A percentile compares a stretch with the other conserved stretches of the same genome.
phyloP scores from a whole-genome alignment of 139 green algal genomes.

The Tetradesmus lagerheimii region DNA sequence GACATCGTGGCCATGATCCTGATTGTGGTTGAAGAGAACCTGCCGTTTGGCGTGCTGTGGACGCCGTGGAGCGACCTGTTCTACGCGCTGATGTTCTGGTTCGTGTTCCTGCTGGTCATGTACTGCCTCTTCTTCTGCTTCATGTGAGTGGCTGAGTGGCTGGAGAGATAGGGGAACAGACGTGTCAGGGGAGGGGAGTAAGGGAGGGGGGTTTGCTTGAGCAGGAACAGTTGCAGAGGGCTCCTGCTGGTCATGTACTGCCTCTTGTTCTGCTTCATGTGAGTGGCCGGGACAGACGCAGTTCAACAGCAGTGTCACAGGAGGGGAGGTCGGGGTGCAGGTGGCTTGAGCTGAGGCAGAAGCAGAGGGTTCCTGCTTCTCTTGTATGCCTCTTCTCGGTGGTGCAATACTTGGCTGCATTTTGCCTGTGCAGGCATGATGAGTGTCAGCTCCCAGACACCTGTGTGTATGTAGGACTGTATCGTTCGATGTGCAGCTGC shows the following conservation, averaged over 20 bases:
- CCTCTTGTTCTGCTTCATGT: neutral
- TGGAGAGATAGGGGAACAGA: neutral
- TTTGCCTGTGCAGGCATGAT: no score
- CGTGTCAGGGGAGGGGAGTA: neutral
- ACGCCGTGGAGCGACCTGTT: constrained; percentile 69
- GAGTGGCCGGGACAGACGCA: neutral
- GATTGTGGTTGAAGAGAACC: constrained; percentile 74
- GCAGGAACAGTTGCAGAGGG: neutral
- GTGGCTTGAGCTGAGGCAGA: no score
- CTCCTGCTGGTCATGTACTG: neutral
- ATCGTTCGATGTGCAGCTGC: no score
- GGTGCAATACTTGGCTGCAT: no score
- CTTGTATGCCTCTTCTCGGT: no score
- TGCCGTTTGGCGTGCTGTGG: constrained; percentile 70
- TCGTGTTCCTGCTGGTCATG: constrained; percentile 73
- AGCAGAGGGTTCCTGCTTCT: no score
- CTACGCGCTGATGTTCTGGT: constrained; percentile 75
- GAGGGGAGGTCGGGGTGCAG: no score
- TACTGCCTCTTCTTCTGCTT: constrained; percentile 83
- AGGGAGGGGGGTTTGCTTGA: neutral
- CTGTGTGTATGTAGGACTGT: no score
- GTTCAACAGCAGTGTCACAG: neutral
- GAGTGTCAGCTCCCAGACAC: no score
- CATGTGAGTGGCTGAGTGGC: constrained; percentile 58
- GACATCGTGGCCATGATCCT: constrained; percentile 79